Percentiles rank a stretch among this genome's conserved stretches.
These are phyloP conservation scores for Malassezia furfur DNA, from an alignment of 1,284 basidiomycete genomes.

Conservation along the genomic window DNA sequence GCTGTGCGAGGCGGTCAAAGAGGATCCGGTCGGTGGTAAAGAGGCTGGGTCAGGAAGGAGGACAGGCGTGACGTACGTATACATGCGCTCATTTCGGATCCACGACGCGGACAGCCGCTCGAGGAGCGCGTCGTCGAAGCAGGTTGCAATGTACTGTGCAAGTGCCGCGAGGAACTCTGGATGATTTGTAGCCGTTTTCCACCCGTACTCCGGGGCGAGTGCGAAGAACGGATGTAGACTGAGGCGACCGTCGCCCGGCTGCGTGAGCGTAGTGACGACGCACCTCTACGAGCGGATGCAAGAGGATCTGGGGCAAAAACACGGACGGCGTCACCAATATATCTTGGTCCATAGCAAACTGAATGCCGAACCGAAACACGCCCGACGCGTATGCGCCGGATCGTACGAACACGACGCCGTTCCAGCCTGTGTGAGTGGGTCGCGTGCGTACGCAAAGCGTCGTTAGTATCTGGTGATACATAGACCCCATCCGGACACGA, in stretches of 20 bases:
- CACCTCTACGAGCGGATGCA: conserved; percentile 14
- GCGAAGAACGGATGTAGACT: conserved; percentile 1
- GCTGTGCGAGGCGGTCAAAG: conserved; percentile 8
- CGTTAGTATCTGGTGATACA: conserved; percentile 3
- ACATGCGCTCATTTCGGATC: conserved; percentile 6
- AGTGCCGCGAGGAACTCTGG: conserved; percentile 1
- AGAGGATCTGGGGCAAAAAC: conserved; percentile 15
- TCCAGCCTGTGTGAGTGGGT: conserved; percentile 4
- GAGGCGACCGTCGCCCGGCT: conserved; percentile 7
- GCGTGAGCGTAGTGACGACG: not conserved
- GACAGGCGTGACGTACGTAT: not conserved
- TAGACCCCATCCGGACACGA: conserved; percentile 11
- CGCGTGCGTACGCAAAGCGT: conserved; percentile 11
- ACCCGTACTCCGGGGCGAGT: not conserved
- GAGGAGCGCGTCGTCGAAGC: not conserved
- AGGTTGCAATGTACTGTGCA: not conserved
- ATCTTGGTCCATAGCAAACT: not conserved
- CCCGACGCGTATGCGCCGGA: conserved; percentile 6
- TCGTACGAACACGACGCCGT: conserved; percentile 11
- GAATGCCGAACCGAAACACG: conserved; percentile 16
- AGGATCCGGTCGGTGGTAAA: not conserved
- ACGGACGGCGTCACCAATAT: conserved; percentile 3
- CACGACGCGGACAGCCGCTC: not conserved
- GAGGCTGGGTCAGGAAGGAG: conserved; percentile 3
- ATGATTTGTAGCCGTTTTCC: not conserved